phyloP scores from a whole-genome alignment of 306 rosid genomes.

The Cucurbita ficifolia region DNA sequence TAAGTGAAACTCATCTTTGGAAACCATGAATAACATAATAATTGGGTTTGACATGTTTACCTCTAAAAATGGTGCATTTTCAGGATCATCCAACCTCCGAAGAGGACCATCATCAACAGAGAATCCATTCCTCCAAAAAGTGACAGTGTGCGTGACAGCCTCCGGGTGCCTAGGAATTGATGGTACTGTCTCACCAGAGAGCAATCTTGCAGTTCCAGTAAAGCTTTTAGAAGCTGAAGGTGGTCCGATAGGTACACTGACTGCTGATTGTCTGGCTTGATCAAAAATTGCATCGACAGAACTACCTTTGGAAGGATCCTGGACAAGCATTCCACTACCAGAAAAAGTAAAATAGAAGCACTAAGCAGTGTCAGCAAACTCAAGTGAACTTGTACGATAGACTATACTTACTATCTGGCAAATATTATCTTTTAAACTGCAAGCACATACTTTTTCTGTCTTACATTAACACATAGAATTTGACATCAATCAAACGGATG shows the following conservation, averaged over 20 bases:
- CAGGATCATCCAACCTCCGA: slow-evolving; percentile 63
- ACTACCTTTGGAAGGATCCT: slow-evolving; percentile 47
- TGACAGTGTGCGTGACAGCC: slow-evolving; percentile 34
- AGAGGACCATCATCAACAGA: slow-evolving; percentile 63
- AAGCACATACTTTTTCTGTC: background rate
- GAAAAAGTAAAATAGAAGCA: slow-evolving; percentile 1
- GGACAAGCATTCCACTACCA: slow-evolving; percentile 90
- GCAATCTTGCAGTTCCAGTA: slow-evolving; percentile 71
- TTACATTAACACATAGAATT: background rate
- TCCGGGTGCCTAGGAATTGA: slow-evolving; percentile 46
- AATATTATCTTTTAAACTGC: background rate
- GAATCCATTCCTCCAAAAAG: slow-evolving; percentile 90
- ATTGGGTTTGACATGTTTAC: slow-evolving; percentile 15
- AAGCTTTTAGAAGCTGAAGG: slow-evolving; percentile 50
- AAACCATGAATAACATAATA: background rate
- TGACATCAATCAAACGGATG: background rate
- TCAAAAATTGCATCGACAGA: slow-evolving; percentile 57
- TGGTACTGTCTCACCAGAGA: slow-evolving; percentile 61
- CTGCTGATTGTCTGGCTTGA: slow-evolving; percentile 42
- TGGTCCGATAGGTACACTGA: slow-evolving; percentile 30
- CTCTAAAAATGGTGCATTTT: slow-evolving; percentile 65
- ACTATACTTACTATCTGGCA: background rate
- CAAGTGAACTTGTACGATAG: too few relatives aligned
- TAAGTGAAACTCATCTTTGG: background rate
- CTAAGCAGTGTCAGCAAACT: background rate